Conservation (phyloP, 176 grass and related monocot species). For the Echinochloa phyllopogon region DNA sequence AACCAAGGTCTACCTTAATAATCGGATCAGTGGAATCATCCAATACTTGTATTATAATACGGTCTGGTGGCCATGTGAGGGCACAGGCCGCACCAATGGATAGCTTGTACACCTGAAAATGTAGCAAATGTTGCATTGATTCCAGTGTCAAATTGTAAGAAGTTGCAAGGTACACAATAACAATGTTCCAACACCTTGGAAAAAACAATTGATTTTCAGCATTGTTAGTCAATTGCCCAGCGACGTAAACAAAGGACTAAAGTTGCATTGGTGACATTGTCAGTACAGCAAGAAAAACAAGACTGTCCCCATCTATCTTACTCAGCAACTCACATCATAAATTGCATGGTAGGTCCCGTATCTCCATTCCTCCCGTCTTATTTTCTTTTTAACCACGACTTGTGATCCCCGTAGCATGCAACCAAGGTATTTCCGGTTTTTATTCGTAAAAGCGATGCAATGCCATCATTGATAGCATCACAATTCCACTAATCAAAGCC, state of each 20-base stretch:
- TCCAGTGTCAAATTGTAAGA: constrained; percentile 16
- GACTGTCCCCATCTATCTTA: not conserved
- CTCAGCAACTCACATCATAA: not conserved
- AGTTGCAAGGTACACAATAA: constrained; percentile 2
- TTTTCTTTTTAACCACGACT: not conserved
- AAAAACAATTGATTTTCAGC: not conserved
- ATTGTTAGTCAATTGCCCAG: not conserved
- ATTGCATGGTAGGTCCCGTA: not conserved
- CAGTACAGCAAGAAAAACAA: not conserved
- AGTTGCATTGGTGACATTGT: not conserved
- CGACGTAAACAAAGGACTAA: constrained; percentile 5
- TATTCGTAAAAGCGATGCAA: not conserved
- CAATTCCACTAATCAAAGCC: constrained; percentile 12
- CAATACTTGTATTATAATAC: constrained; percentile 81
- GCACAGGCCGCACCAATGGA: constrained; percentile 70
- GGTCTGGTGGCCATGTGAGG: constrained; percentile 72
- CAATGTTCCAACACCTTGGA: constrained; percentile 22
- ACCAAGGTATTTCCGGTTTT: not conserved
- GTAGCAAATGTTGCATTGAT: constrained; percentile 1
- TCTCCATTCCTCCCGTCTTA: not conserved
- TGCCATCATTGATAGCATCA: too few species aligned
- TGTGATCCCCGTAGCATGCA: not conserved
- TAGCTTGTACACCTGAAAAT: constrained; percentile 73
- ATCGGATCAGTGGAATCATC: constrained; percentile 77
- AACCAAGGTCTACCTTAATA: constrained; percentile 66